A percentile compares a stretch with the other conserved stretches of the same genome.
Conservation (phyloP, 2,329 filamentous ascomycete species). For the Furcasterigmium sp. region DNA sequence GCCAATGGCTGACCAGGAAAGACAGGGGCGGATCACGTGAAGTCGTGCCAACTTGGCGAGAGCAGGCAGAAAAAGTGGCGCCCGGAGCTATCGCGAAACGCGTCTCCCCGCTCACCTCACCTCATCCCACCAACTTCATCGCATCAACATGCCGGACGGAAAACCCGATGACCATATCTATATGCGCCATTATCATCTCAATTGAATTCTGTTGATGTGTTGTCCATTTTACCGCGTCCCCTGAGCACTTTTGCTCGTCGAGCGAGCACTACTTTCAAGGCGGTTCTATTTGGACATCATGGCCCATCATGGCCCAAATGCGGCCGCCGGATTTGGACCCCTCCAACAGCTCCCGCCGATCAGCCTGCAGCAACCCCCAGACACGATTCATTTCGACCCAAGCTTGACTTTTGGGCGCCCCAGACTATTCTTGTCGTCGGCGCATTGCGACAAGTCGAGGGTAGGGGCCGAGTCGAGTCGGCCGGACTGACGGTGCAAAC, state of each 20-base stretch:
- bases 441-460: not conserved
- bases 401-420: not conserved
- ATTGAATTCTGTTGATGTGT: constrained; percentile 8
- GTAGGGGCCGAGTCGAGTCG: not conserved
- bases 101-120: constrained; percentile 35
- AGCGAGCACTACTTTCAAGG: constrained; percentile 2
- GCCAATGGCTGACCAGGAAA: too few relatives aligned
- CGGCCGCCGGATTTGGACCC: constrained; percentile 2
- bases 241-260: constrained; percentile 8
- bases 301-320: not conserved
- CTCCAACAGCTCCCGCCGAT: constrained; percentile 1
- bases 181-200: constrained; percentile 9
- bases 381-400: not conserved
- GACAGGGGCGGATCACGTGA: constrained; percentile 28
- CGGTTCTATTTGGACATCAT: not conserved
- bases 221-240: constrained; percentile 11
- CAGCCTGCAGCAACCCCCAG: not conserved
- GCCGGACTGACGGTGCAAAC: not conserved
- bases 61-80: constrained; percentile 19
- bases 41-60: constrained; percentile 36
- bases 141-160: constrained; percentile 20
- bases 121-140: constrained; percentile 23
- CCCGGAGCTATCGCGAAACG: constrained; percentile 24
- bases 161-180: constrained; percentile 6
- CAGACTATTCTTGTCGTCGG: not conserved